Conservation (phyloP, 78 protist species). For the Bodo saltans region DNA sequence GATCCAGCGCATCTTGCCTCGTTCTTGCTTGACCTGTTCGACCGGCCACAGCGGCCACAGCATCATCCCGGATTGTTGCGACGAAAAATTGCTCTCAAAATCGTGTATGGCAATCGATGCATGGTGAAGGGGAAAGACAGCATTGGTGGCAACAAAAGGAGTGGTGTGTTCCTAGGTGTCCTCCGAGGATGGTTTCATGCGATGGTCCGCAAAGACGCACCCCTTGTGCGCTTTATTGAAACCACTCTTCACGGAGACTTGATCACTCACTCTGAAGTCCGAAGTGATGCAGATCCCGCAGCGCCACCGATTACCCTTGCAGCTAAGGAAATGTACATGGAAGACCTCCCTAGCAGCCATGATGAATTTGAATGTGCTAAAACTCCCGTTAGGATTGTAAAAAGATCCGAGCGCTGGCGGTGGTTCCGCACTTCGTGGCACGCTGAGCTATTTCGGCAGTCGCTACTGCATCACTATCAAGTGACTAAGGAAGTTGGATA, state of each 20-base stretch:
- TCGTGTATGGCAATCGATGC: background rate
- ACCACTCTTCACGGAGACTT: background rate
- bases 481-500: background rate
- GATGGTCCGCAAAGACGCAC: background rate
- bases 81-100: too few species aligned
- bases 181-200: background rate
- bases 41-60: too few species aligned
- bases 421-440: background rate
- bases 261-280: background rate
- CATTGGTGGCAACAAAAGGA: background rate
- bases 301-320: too few species aligned
- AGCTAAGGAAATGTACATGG: too few species aligned
- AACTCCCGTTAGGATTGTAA: too few species aligned
- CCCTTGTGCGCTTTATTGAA: background rate
- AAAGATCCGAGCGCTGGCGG: background rate
- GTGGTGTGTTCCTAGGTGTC: background rate
- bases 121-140: background rate
- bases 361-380: too few species aligned
- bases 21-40: background rate
- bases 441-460: background rate
- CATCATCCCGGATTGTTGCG: too few species aligned
- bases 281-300: background rate
- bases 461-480: background rate
- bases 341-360: too few species aligned
- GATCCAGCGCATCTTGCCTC: background rate